Conservation (phyloP, 1,284 basidiomycete species). For the Vanrija sp. region DNA sequence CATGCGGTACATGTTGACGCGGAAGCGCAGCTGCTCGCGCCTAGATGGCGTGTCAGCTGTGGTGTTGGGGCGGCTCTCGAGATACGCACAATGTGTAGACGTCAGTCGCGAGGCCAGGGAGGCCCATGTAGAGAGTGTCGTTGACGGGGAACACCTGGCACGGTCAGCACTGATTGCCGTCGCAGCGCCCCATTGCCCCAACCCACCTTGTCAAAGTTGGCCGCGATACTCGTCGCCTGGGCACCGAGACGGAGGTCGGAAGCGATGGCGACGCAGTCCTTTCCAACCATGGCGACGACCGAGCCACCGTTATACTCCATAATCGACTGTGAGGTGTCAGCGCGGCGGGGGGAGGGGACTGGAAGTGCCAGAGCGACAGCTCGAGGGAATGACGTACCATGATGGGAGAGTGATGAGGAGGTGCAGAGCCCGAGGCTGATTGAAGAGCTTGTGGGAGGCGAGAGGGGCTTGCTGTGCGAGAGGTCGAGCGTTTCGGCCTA, state of each 20-base stretch:
- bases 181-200: too few relatives aligned
- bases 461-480: background rate
- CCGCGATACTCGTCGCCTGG: slow-evolving; percentile 80
- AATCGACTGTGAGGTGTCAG: slow-evolving; percentile 28
- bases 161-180: slow-evolving; percentile 10
- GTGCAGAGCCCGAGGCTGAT: background rate
- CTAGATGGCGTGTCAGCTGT: slow-evolving; percentile 48
- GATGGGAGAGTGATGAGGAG: slow-evolving; percentile 10
- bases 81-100: slow-evolving; percentile 75
- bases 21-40: slow-evolving; percentile 82
- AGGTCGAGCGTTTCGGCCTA: background rate
- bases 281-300: slow-evolving; percentile 97
- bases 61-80: background rate
- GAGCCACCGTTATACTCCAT: slow-evolving; percentile 62
- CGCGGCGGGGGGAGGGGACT: background rate
- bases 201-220: slow-evolving; percentile 87
- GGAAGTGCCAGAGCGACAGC: background rate
- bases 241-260: slow-evolving; percentile 88
- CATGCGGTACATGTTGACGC: slow-evolving; percentile 99
- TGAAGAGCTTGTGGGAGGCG: background rate
- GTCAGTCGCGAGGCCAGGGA: slow-evolving; percentile 91
- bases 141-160: slow-evolving; percentile 86
- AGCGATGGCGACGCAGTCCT: slow-evolving; percentile 98
- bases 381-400: slow-evolving; percentile 21
- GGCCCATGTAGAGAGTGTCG: slow-evolving; percentile 85